Evolutionary conservation across 2,329 filamentous ascomycete genomes (phyloP), one percentile per base, ranked within the genome.

Genomic region (Neonectria magnoliae): DNA sequence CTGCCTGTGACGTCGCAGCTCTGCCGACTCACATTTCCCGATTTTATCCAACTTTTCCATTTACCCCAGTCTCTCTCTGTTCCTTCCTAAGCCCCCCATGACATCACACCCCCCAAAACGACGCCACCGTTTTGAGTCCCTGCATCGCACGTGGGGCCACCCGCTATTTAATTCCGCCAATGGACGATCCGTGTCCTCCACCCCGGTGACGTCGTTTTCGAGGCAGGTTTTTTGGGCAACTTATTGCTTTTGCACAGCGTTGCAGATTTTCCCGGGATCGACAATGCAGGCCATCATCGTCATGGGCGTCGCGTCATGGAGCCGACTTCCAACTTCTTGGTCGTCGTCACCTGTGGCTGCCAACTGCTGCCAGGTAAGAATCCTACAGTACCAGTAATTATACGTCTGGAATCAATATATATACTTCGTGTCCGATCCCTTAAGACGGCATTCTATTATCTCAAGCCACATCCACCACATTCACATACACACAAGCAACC

Each of bases 31-130:
- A 44, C 48, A 18, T 13, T 57, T 62, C n/a, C 55, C 57, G 31
- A 57, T 55, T 38, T 11, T 11, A 42, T 31, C 44, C 62, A 55
- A 50, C 51, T n/a, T 18, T 53, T n/a, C n/a, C 25, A 33, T 54
- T 22, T 22, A 20, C 33, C 22, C 42, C 29, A 25, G 25, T 38
- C 13, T n/a, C 36, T 36, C 33, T 13, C 11, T 10, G 5, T 9
- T 36, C 11, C 33, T 36, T 5, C 11, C 11, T 36, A n/a, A n/a
- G 38, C 45, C 20, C 54, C 64, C 57, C 59, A 74, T 74, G 70
- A 74, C 72, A 74, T 74, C 69, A 74, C 58, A 67, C 41, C 16
- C 44, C 44, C 60, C 61, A 4, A n/a, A 42, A n/a, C 36, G 14
- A 50, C 27, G 16, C 25, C 16, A n/a, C 57, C 58, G 38, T 55